Evolutionary conservation across 495 filamentous ascomycete genomes (phyloP).

Genomic region (Talaromyces wortmannii): DNA sequence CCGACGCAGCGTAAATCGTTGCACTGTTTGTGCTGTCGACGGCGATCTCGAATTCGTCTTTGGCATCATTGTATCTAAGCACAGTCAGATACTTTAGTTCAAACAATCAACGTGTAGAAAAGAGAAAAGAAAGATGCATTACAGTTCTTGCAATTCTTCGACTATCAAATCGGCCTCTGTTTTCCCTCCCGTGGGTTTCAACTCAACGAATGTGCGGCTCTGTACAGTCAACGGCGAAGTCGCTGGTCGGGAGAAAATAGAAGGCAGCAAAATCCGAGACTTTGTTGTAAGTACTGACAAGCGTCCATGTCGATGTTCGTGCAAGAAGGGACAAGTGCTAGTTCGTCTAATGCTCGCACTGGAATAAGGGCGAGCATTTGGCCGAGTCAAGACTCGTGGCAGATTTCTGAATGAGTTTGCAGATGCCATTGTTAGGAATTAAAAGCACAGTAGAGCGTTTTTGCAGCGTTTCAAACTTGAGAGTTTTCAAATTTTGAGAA

Average conservation of each 20-base stretch:
- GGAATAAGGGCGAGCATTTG: not conserved
- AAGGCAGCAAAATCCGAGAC: not conserved
- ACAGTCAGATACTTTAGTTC: not conserved
- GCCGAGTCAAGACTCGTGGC: not conserved
- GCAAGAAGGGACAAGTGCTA: not conserved
- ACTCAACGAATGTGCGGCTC: not conserved
- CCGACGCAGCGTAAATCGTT: conserved; percentile 41
- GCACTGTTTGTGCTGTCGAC: conserved; percentile 33
- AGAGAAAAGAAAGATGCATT: conserved; percentile 3
- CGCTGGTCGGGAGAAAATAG: not conserved
- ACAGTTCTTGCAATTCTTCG: conserved; percentile 35
- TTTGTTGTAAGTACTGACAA: not conserved
- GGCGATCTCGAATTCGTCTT: conserved; percentile 43
- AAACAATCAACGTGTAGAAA: not conserved
- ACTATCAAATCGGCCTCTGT: conserved; percentile 28
- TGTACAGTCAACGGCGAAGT: too few relatives aligned
- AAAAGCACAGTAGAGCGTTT: not conserved
- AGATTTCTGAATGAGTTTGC: not conserved
- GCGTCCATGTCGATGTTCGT: not conserved
- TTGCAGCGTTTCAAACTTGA: too few relatives aligned
- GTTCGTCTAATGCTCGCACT: not conserved
- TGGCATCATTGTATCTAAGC: conserved; percentile 28
- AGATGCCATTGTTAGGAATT: not conserved
- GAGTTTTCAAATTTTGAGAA: too few relatives aligned
- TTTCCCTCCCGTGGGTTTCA: conserved; percentile 10